phyloP scores from a whole-genome alignment of 2,329 filamentous ascomycete species.

The Diaporthe sp. region DNA sequence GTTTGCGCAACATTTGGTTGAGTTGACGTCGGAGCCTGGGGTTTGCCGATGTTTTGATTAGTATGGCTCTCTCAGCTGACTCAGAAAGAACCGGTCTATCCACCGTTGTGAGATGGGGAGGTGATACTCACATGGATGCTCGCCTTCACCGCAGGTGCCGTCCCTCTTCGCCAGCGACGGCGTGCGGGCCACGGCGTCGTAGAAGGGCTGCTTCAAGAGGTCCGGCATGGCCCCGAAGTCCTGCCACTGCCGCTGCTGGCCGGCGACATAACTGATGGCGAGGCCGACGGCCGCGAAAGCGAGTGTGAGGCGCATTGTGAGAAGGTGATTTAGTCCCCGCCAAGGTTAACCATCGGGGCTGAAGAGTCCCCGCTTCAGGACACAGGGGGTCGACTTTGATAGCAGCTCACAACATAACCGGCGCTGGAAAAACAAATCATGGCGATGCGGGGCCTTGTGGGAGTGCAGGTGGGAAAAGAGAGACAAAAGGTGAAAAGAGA shows the following conservation, averaged over 20 bases:
- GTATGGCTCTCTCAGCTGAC: too few relatives aligned
- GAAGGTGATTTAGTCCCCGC: not conserved
- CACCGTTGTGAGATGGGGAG: too few relatives aligned
- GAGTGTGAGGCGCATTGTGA: slow-evolving; percentile 36
- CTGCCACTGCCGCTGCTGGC: slow-evolving; percentile 29
- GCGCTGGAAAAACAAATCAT: not conserved
- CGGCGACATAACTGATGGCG: slow-evolving; percentile 6
- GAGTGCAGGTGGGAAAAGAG: not conserved
- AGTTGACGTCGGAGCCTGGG: slow-evolving; percentile 49
- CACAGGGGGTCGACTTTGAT: not conserved
- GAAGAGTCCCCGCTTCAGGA: slow-evolving; percentile 3
- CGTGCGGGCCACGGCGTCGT: slow-evolving; percentile 3
- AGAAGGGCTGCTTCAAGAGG: slow-evolving; percentile 27
- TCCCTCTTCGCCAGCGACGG: slow-evolving; percentile 36
- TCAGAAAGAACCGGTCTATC: too few relatives aligned
- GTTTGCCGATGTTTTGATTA: too few relatives aligned
- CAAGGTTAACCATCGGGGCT: slow-evolving; percentile 18
- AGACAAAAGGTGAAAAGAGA: not conserved
- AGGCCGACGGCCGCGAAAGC: slow-evolving; percentile 3
- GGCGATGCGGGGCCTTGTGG: not conserved
- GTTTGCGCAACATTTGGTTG: slow-evolving; percentile 47
- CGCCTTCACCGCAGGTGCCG: slow-evolving; percentile 4
- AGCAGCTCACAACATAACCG: slow-evolving; percentile 25
- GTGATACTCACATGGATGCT: slow-evolving; percentile 37
- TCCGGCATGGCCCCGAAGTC: slow-evolving; percentile 28